Percentiles rank a stretch among this genome's conserved stretches.
Conservation (phyloP, 2,329 filamentous ascomycete species). For the Dactylellina drechsleri region DNA sequence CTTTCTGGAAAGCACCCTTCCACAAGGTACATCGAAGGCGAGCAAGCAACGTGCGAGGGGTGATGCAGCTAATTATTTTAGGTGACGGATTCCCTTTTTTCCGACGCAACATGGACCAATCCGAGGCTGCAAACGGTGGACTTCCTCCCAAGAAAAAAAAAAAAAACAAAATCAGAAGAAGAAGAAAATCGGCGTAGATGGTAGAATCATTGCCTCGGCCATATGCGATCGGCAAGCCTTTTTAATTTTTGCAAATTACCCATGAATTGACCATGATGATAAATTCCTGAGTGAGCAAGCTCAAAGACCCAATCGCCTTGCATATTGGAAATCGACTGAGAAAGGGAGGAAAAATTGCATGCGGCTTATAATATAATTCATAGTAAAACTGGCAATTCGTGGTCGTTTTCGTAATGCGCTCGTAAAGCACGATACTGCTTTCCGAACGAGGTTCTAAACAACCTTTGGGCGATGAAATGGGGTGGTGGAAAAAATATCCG, state of each 20-base stretch:
- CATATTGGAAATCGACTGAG: too few relatives aligned
- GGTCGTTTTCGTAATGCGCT: slow-evolving; percentile 25
- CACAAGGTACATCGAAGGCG: slow-evolving; percentile 21
- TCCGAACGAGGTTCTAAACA: slow-evolving; percentile 31
- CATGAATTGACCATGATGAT: not conserved
- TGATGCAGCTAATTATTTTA: slow-evolving; percentile 30
- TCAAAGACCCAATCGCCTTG: too few relatives aligned
- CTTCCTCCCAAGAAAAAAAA: slow-evolving; percentile 24
- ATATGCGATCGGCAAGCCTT: slow-evolving; percentile 14
- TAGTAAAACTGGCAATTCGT: too few relatives aligned
- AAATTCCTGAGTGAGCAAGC: too few relatives aligned
- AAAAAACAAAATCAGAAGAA: not conserved
- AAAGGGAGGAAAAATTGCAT: too few relatives aligned
- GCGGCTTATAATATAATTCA: too few relatives aligned
- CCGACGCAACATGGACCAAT: slow-evolving; percentile 46
- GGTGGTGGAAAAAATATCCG: not conserved
- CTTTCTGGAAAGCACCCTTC: slow-evolving; percentile 49
- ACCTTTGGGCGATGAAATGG: slow-evolving; percentile 8
- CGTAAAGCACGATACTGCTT: slow-evolving; percentile 14
- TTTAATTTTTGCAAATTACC: too few relatives aligned
- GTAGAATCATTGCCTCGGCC: slow-evolving; percentile 20
- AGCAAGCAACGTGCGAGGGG: slow-evolving; percentile 13
- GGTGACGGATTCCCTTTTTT: slow-evolving; percentile 38
- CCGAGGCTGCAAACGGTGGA: slow-evolving; percentile 16
- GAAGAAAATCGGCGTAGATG: not conserved